Evolutionary conservation across 495 filamentous ascomycete species (phyloP).

Genomic region (Podospora conica): DNA sequence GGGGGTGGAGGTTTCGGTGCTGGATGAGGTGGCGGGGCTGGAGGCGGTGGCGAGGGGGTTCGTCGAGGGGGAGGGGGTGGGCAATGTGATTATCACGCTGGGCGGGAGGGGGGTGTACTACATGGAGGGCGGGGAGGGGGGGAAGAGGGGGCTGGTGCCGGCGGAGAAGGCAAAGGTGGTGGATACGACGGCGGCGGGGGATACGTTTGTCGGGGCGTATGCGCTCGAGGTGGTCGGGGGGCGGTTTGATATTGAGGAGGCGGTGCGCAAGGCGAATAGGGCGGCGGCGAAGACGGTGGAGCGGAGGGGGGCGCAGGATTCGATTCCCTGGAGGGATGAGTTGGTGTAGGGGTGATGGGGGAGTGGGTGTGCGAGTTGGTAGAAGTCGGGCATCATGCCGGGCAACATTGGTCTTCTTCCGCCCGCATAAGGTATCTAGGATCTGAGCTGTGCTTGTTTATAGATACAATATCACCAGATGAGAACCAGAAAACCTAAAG

Average conservation of each 20-base stretch:
- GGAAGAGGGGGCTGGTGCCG: slow-evolving; percentile 39
- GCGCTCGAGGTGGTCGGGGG: slow-evolving; percentile 55
- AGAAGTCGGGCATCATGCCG: too few relatives aligned
- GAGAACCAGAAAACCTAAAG: too few relatives aligned
- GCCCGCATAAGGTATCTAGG: too few relatives aligned
- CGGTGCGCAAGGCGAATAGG: slow-evolving; percentile 61
- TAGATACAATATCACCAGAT: too few relatives aligned
- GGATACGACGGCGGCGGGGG: slow-evolving; percentile 91
- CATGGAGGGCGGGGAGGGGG: slow-evolving; percentile 29
- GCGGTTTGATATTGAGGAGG: slow-evolving; percentile 48
- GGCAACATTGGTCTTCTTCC: too few relatives aligned
- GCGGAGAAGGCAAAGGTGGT: slow-evolving; percentile 65
- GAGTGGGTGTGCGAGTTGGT: background rate
- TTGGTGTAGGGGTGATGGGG: slow-evolving; percentile 30
- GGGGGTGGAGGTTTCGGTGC: slow-evolving; percentile 39
- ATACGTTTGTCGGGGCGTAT: slow-evolving; percentile 90
- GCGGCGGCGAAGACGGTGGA: slow-evolving; percentile 75
- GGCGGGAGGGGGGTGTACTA: slow-evolving; percentile 69
- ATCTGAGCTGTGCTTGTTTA: too few relatives aligned
- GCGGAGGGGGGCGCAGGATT: slow-evolving; percentile 71
- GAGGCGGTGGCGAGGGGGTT: slow-evolving; percentile 51
- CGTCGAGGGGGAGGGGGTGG: slow-evolving; percentile 54
- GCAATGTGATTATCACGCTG: slow-evolving; percentile 75
- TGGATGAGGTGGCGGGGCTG: slow-evolving; percentile 43
- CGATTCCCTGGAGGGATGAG: slow-evolving; percentile 86